Evolutionary conservation across 176 grass and related monocot genomes (phyloP).

Genomic region (Musa schizocarpa): DNA sequence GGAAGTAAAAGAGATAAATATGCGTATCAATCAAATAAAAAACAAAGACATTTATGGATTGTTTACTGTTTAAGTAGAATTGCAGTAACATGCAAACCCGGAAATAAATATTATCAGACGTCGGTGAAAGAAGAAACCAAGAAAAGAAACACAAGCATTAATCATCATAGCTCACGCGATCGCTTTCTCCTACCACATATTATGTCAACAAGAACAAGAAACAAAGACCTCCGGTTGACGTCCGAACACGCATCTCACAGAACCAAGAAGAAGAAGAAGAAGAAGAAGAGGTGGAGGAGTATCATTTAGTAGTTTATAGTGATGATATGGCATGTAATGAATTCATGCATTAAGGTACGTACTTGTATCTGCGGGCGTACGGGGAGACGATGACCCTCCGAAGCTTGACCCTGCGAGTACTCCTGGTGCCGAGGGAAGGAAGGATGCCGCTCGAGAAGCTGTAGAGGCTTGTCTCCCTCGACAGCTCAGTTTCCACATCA

Average conservation of each 20-base stretch:
- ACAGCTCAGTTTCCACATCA: too few species aligned
- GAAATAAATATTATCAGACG: too few species aligned
- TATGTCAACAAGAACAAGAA: too few species aligned
- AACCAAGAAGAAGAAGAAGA: background rate
- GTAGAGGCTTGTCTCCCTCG: background rate
- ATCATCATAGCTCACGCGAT: background rate
- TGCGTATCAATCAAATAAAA: too few species aligned
- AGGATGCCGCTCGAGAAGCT: background rate
- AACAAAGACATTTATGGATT: too few species aligned
- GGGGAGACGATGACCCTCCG: slow-evolving; percentile 49
- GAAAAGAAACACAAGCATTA: too few species aligned
- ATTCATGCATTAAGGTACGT: background rate
- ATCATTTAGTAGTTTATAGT: background rate
- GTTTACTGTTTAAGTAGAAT: too few species aligned
- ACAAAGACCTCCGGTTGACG: background rate
- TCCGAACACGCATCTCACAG: background rate
- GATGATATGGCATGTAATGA: background rate
- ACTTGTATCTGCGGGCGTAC: slow-evolving; percentile 71
- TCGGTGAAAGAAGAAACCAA: too few species aligned
- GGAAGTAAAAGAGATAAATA: too few species aligned
- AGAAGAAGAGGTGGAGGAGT: background rate
- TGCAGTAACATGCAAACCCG: too few species aligned
- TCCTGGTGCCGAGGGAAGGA: slow-evolving; percentile 38
- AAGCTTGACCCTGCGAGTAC: slow-evolving; percentile 57
- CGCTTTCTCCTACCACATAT: too few species aligned